Conservation (phyloP, 768 basidiomycete genomes). For the Hortiboletus campestris region DNA sequence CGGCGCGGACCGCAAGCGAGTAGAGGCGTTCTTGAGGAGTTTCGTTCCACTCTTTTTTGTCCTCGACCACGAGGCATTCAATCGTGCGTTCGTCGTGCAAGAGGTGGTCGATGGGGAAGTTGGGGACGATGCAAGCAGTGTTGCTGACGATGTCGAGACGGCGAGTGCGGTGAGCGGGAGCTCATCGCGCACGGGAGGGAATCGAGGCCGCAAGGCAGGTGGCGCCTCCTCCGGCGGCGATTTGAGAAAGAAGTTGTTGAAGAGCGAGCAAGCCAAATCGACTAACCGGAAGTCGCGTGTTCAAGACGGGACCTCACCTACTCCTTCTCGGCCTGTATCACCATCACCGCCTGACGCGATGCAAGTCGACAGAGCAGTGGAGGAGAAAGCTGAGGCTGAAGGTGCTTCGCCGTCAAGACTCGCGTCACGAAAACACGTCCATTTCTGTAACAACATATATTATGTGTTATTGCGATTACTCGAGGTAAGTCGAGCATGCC, state of each 20-base stretch:
- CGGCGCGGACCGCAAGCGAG: conserved; percentile 68
- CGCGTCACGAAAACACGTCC: conserved; percentile 51
- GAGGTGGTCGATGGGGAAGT: conserved; percentile 62
- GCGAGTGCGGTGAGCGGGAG: conserved; percentile 28
- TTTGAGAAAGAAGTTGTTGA: conserved; percentile 74
- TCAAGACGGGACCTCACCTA: conserved; percentile 51
- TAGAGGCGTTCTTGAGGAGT: conserved; percentile 79
- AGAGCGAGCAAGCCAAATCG: conserved; percentile 80
- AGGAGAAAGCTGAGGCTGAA: conserved; percentile 24
- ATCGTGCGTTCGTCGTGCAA: conserved; percentile 63
- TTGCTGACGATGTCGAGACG: conserved; percentile 39
- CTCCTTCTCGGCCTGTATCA: conserved; percentile 61
- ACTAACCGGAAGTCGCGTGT: conserved; percentile 57
- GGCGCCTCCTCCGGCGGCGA: conserved; percentile 53
- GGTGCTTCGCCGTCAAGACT: conserved; percentile 23
- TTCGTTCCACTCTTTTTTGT: conserved; percentile 78
- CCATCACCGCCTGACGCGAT: conserved; percentile 51
- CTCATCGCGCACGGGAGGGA: conserved; percentile 34
- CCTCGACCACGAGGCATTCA: conserved; percentile 67
- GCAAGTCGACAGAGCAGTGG: conserved; percentile 30
- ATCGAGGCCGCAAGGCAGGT: conserved; percentile 40
- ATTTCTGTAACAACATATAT: conserved; percentile 88
- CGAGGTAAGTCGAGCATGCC: conserved; percentile 57
- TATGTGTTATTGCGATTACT: conserved; percentile 83
- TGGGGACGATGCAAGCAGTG: conserved; percentile 43